Base-by-base conservation (phyloP, 768 basidiomycete genomes). In the Tremella mesenterica region DNA sequence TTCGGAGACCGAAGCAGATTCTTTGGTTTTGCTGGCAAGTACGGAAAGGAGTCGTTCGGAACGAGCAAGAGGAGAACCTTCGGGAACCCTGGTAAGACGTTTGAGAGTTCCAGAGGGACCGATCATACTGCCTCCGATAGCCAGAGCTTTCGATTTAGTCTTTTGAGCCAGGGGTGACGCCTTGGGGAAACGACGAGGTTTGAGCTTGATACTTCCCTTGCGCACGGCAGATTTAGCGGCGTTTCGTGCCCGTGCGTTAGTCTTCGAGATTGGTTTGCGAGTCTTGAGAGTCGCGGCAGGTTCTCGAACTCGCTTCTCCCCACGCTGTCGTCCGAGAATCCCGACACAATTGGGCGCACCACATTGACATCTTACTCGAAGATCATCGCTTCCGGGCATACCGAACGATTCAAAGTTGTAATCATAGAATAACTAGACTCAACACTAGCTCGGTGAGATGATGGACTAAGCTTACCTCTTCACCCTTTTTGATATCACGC, bases 321-420 rank as follows among this genome's bases (percentile, higher is more conserved):
- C 59, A n/a, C 61, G 53, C 52, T 56, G 59, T 16, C 69, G 63
- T 6, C 71, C 71, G 20, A 73, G 56, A 53, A 54, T 71, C 8
- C 72, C 71, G 1, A 64, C 50, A 49, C 73, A 74, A 20, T 65
- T 64, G 2, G 58, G 50, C 1, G 71, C 70, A 0, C 74, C 74
- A 50, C 75, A 75, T 21, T 57, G 51, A 59, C 75, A 75, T 21
- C 60, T 57, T 23, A 70, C 71, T 14, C 67, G 61, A 7, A 65
- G 53, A 25, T 67, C 59, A 6, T 64, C 61, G 18, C 48, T 51
- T 20, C 60, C 50, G 12, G 57, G 64, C 10, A 60, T 60, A n/a
- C 57, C 63, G 47, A 71, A 73, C 3, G 67, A 61, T 33, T 71
- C 65, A 52, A 71, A 71, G 60, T 73, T 75, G 65, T 74, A 74